Conservation (phyloP, 1,284 basidiomycete genomes). For the Singerocomus inundabilis region DNA sequence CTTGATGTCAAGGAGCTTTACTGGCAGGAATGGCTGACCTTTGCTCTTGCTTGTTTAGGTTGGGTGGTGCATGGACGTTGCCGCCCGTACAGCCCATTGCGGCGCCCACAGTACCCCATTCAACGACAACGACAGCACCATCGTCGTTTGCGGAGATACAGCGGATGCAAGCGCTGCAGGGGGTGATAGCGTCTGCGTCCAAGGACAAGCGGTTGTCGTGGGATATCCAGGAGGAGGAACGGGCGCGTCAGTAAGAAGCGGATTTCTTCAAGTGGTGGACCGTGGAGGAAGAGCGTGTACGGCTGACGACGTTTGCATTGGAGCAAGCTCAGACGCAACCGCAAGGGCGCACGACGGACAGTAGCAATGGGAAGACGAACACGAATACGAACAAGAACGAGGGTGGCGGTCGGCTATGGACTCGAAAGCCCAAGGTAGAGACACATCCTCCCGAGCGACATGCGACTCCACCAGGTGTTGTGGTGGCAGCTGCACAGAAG, state of each 20-base stretch:
- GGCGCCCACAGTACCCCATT: conserved; percentile 34
- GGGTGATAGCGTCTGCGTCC: conserved; percentile 32
- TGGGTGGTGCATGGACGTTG: conserved; percentile 54
- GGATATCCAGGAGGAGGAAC: conserved; percentile 88
- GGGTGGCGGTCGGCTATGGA: background rate
- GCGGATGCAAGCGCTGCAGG: conserved; percentile 65
- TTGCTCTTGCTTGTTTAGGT: conserved; percentile 13
- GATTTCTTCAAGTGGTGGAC: conserved; percentile 88
- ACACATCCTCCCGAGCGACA: background rate
- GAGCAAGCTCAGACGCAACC: no score
- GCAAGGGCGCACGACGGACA: background rate
- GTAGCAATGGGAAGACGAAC: background rate
- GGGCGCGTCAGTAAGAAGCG: conserved; percentile 66
- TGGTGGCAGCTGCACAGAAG: no score
- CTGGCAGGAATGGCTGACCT: background rate
- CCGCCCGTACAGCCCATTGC: conserved; percentile 48
- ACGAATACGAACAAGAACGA: conserved; percentile 7
- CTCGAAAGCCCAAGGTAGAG: conserved; percentile 12
- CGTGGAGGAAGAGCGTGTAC: conserved; percentile 70
- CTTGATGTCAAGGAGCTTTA: background rate
- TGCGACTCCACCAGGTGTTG: background rate
- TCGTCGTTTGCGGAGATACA: conserved; percentile 85
- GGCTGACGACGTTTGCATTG: conserved; percentile 8
- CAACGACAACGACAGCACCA: no score
- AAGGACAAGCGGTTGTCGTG: conserved; percentile 63